phyloP scores from a whole-genome alignment of 192 early-diverging fungal genomes.

The Entophlyctis luteolus region DNA sequence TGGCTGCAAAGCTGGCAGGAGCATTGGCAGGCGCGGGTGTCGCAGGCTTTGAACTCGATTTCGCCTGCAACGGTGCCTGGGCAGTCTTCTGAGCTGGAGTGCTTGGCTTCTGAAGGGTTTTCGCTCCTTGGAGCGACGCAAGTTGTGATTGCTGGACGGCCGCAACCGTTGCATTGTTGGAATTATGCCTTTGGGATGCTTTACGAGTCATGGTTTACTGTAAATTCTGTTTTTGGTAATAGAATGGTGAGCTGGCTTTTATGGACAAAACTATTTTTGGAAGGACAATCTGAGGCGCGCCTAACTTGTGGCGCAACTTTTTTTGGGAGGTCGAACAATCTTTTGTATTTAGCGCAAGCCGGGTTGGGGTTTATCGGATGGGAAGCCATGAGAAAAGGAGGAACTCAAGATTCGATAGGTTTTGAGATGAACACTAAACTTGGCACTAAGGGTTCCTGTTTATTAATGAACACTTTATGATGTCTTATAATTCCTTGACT shows the following conservation, averaged over 20 bases:
- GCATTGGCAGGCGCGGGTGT: not conserved
- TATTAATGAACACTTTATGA: too few species aligned
- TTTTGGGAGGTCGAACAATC: too few species aligned
- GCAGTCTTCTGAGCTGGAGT: not conserved
- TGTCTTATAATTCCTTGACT: too few species aligned
- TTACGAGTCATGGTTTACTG: constrained; percentile 14
- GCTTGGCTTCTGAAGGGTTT: constrained; percentile 2
- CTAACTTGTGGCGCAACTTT: too few species aligned
- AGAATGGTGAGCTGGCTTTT: not conserved
- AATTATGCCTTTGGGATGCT: not conserved
- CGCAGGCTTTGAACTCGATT: not conserved
- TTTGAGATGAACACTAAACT: too few species aligned
- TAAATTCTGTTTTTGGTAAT: not conserved
- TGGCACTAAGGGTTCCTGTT: too few species aligned
- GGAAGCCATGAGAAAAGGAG: too few species aligned
- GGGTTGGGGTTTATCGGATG: too few species aligned
- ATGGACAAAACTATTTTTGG: too few species aligned
- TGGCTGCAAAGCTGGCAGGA: not conserved
- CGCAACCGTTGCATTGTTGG: constrained; percentile 16
- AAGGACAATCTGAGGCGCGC: too few species aligned
- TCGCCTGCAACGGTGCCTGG: not conserved
- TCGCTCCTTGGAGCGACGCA: constrained; percentile 1
- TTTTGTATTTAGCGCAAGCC: too few species aligned
- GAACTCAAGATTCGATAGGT: too few species aligned
- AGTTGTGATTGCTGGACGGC: constrained; percentile 14